phyloP scores from a whole-genome alignment of 345 rosid species.

The Angophora floribunda region DNA sequence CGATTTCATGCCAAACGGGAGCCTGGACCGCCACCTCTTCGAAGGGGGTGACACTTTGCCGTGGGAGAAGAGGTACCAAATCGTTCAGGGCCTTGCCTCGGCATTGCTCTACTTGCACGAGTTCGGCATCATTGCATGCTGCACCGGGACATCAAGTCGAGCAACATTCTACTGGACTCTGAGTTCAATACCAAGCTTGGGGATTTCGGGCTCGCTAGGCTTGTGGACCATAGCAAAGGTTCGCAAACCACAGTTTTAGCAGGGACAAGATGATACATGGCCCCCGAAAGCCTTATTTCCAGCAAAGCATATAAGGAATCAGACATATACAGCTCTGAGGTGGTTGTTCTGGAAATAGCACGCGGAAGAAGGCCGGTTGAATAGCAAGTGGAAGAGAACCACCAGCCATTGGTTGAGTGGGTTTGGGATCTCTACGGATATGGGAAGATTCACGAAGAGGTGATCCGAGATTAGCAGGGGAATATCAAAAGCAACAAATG shows the following conservation, averaged over 20 bases:
- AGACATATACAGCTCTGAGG: constrained; percentile 26
- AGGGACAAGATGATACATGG: constrained; percentile 25
- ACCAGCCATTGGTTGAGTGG: not conserved
- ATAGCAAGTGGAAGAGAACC: not conserved
- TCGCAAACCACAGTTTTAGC: constrained; percentile 14
- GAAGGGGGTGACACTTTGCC: not conserved
- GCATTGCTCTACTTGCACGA: not conserved
- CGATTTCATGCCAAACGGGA: not conserved
- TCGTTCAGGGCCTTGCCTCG: not conserved
- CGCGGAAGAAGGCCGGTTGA: constrained; percentile 9
- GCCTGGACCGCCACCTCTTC: not conserved
- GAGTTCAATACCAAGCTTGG: not conserved
- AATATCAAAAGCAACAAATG: constrained; percentile 1
- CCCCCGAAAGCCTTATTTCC: constrained; percentile 11
- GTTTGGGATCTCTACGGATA: constrained; percentile 11
- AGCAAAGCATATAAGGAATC: constrained; percentile 22
- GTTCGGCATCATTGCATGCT: not conserved
- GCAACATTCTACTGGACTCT: not conserved
- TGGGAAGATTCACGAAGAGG: not conserved
- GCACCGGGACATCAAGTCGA: not conserved
- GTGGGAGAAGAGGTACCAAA: not conserved
- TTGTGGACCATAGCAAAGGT: constrained; percentile 12
- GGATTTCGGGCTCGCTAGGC: constrained; percentile 24
- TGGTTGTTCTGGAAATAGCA: constrained; percentile 23
- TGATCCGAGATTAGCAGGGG: not conserved